Base-by-base conservation (phyloP, 805 yeast species). In the Wickerhamiella musiphila region DNA sequence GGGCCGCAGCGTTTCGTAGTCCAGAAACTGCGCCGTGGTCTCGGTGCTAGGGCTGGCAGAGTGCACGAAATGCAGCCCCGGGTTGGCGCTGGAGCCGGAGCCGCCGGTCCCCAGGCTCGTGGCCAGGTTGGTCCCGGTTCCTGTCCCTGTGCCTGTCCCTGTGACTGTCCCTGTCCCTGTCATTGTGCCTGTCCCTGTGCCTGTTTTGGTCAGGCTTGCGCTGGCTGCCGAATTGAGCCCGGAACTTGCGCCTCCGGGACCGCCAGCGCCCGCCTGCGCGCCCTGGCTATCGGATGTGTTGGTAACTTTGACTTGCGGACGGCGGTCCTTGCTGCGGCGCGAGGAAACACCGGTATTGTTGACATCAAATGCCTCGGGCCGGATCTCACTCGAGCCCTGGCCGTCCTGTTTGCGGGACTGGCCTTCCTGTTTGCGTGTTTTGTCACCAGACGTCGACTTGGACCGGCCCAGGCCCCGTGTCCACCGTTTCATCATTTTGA, bases 401-500 rank as follows among this genome's bases (percentile, higher is more conserved):
- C 14, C 22, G 6, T 19, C 16, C n/a, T 6, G 21, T 12, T 29
- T 13, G 18, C 15, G 26, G 13, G 20, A 22, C 26, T 26, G 18
- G 8, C 31, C 40, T 9, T 15, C 21, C 13, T 35, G 27, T 28
- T 45, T 45, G 26, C 47, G 43, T 26, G 35, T 36, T 35, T 46
- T 46, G 23, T 46, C 50, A 10, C 41, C 23, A 29, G 41, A 36
- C 28, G 44, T 38, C 36, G 41, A 35, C 31, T 45, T 45, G 19
- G 51, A 46, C 34, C 51, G 42, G 34, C 51, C 49, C 37, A 53
- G 52, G 28, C 57, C 47, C 39, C 51, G 52, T 18, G 58, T 53
- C 58, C 58, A 53, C 32, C 57, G 54, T 44, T 52, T 53, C 58
- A 53, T 53, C 56, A 50, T 53, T 15, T 20, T 27, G n/a, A n/a